These are phyloP conservation scores for Candida sphagnicola DNA, from an alignment of 805 yeast genomes.

Conservation along the genomic window DNA sequence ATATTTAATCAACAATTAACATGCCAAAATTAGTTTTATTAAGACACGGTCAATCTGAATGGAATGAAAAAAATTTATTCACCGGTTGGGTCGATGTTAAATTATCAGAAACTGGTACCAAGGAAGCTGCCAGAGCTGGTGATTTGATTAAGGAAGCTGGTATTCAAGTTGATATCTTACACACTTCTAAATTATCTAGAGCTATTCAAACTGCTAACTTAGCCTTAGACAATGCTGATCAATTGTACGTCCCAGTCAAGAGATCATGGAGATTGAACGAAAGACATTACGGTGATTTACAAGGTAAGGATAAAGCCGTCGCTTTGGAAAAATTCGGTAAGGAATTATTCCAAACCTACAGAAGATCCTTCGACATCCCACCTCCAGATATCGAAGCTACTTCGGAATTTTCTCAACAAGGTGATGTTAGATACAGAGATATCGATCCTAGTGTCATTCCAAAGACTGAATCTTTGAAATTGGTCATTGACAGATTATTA, in stretches of 20 bases:
- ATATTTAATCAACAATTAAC: conserved; percentile 7
- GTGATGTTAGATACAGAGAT: conserved; percentile 80
- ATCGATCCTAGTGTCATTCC: conserved; percentile 86
- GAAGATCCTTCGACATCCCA: conserved; percentile 96
- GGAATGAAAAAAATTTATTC: conserved; percentile 97
- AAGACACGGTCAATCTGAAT: conserved; percentile 99
- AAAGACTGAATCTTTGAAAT: conserved; percentile 88
- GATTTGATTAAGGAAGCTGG: conserved; percentile 84
- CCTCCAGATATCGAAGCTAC: conserved; percentile 83
- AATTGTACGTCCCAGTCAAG: conserved; percentile 84
- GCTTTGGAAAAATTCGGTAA: conserved; percentile 83
- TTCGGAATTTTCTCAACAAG: conserved; percentile 78
- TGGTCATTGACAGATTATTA: conserved; percentile 92
- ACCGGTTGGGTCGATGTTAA: conserved; percentile 98
- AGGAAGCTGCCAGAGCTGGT: conserved; percentile 94
- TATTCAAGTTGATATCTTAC: conserved; percentile 78
- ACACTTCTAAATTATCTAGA: conserved; percentile 88
- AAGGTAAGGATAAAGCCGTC: conserved; percentile 97
- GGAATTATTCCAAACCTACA: conserved; percentile 93
- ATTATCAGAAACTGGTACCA: conserved; percentile 76
- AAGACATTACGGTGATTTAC: conserved; percentile 98
- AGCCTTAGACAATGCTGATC: conserved; percentile 85
- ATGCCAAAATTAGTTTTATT: conserved; percentile 77
- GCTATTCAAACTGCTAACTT: conserved; percentile 97
- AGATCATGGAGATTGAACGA: conserved; percentile 98